Conservation (phyloP, 148 eudicot genomes). For the Simmondsia chinensis region DNA sequence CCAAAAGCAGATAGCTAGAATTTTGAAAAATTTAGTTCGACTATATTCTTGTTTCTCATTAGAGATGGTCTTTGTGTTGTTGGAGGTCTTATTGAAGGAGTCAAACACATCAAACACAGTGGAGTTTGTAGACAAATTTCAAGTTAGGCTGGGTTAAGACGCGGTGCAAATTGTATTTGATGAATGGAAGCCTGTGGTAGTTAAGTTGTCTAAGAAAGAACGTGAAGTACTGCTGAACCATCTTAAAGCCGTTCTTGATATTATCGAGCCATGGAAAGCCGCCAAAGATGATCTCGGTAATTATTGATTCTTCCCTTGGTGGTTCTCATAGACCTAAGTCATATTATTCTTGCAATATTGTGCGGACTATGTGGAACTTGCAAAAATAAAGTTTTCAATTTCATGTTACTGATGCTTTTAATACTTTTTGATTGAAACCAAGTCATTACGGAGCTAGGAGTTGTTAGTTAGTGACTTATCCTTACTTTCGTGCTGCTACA, state of each 20-base stretch:
- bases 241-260: slow-evolving; percentile 47
- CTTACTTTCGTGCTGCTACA: no score
- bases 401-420: no score
- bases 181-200: slow-evolving; percentile 71
- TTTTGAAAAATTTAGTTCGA: slow-evolving; percentile 38
- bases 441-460: no score
- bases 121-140: slow-evolving; percentile 23
- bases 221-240: slow-evolving; percentile 62
- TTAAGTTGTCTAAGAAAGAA: slow-evolving; percentile 55
- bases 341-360: neutral
- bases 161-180: slow-evolving; percentile 35
- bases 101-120: slow-evolving; percentile 27
- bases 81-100: slow-evolving; percentile 54
- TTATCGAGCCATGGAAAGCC: slow-evolving; percentile 43
- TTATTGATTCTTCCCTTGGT: neutral
- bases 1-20: slow-evolving; percentile 43
- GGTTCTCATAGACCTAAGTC: neutral
- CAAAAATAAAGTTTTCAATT: no score
- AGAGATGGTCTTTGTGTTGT: slow-evolving; percentile 47
- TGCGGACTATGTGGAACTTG: no score
- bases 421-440: no score
- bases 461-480: no score
- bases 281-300: slow-evolving; percentile 44
- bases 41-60: slow-evolving; percentile 64
- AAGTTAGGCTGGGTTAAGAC: slow-evolving; percentile 18